Evolutionary conservation across 176 grass and related monocot genomes (phyloP), one percentile per base, ranked within the genome.

Genomic region (Aegilops umbellulata): DNA sequence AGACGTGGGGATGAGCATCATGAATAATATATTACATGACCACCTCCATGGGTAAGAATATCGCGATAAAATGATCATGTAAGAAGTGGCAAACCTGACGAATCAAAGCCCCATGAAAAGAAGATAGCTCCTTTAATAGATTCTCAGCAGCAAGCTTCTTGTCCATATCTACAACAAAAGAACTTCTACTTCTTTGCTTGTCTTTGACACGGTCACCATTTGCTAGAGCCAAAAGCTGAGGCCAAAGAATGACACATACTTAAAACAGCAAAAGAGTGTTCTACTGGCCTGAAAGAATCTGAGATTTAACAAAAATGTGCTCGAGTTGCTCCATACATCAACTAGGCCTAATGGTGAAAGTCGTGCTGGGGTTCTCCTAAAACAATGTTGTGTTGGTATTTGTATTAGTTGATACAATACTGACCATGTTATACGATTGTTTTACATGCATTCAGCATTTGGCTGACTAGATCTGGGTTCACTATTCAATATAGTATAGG

Each of bases 201-300:
- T 98, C 95, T 93, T 98, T 98, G 68, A 98, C 95, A 65, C 95
- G 87, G 78, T 98, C 95, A 53, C 95, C 95, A 87, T 98, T 98
- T 92, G 95, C 93, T 76, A 98, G 66, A 83, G 95, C 93, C 71
- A 98, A 86, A 83, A 98, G 79, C 95, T 98, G 81, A 41, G 86
- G 68, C 82, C 78, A 83, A 83, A 92, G 35, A 78, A 87, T 74
- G 5, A 81, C 44, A 86, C 23, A 90, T 36, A 49, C 47, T 83
- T 49, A 35, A n/a, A 62, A 87, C 1, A 72, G 36, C 19, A 62
- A 83, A 82, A 83, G 23, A 24, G 19, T 4, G 14, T 46, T 79
- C 51, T 69, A 88, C 19, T 68, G n/a, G 6, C 13, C 15, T 69
- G 3, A 46, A 78, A 78, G n/a, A 78, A 46, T 47, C 31, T 80